Base-by-base conservation (phyloP, 2,329 filamentous ascomycete species). In the Raffaelea deltoideospora region DNA sequence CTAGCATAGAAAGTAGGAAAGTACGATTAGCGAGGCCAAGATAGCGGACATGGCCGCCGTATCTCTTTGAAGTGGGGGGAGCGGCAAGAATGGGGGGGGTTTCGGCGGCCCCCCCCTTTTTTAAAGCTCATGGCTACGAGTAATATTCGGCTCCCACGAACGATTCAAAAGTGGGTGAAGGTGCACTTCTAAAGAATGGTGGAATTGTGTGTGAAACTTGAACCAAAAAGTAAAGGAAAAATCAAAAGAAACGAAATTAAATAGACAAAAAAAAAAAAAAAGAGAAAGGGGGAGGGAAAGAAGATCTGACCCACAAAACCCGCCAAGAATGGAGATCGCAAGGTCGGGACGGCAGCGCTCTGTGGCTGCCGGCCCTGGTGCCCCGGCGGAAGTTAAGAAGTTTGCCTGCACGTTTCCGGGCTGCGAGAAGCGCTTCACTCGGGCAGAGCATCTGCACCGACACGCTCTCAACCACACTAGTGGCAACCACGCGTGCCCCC, bases 381-480 rank as follows among this genome's bases (percentile, higher is more conserved):
- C n/a, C n/a, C n/a, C n/a, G n/a, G n/a, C n/a, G n/a, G n/a, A n/a
- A n/a, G n/a, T n/a, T n/a, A 42, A 42, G 24, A 36, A 28, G 11
- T 45, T 43, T 36, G 39, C 26, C n/a, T 45, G 43, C 36, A 17
- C 22, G 4, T 18, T 14, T 51, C 67, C 73, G 32, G 77, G 72
- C 24, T 88, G 82, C 54, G 77, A 77, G 43, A 88, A 86, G 65
- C 69, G 77, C 41, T 88, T 88, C 55, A 85, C 81, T 36, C 67
- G 82, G 41, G 79, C 80, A 9, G 82, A 88, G 55, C 82, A 88
- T 57, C 65, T 88, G 41, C 83, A 86, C 57, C 65, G 82, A 35
- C 82, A 88, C 57, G 79, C 86, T 58, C 54, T 87, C 51, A 87
- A 88, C 52, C 82, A 45, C 33, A 41, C 33, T 5, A 21, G n/a